A percentile compares a stretch with the other conserved stretches of the same genome.
These are phyloP conservation scores for Nicotiana tabacum DNA, from an alignment of 257 asterid species.

Conservation along the genomic window DNA sequence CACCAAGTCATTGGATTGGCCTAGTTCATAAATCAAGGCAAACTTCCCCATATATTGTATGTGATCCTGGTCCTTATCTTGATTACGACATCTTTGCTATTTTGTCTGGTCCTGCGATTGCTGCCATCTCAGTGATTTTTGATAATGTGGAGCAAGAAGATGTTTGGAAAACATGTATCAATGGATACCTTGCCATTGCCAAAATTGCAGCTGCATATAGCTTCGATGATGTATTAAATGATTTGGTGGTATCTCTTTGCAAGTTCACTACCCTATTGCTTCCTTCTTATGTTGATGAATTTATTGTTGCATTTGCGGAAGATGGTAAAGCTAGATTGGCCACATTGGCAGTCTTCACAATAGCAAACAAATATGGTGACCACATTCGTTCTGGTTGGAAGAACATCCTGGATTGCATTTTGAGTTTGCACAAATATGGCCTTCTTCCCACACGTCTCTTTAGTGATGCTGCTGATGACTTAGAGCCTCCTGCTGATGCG, in stretches of 20 bases:
- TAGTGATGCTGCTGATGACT: slow-evolving; percentile 68
- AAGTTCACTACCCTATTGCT: slow-evolving; percentile 65
- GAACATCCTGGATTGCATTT: slow-evolving; percentile 78
- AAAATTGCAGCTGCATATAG: slow-evolving; percentile 61
- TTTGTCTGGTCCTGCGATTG: slow-evolving; percentile 81
- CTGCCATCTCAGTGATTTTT: slow-evolving; percentile 84
- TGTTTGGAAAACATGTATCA: slow-evolving; percentile 56
- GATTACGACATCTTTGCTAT: slow-evolving; percentile 79
- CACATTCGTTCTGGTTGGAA: slow-evolving; percentile 81
- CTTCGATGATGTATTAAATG: slow-evolving; percentile 63
- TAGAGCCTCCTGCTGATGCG: slow-evolving; percentile 45
- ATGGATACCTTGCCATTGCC: slow-evolving; percentile 77
- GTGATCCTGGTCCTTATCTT: slow-evolving; percentile 56
- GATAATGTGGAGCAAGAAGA: slow-evolving; percentile 80
- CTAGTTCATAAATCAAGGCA: slow-evolving; percentile 65
- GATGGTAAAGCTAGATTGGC: slow-evolving; percentile 82
- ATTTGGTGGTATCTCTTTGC: slow-evolving; percentile 84
- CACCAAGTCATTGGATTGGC: slow-evolving; percentile 88
- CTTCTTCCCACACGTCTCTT: slow-evolving; percentile 90
- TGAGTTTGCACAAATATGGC: slow-evolving; percentile 75
- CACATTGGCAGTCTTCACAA: slow-evolving; percentile 71
- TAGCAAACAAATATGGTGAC: slow-evolving; percentile 77
- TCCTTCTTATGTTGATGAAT: slow-evolving; percentile 53
- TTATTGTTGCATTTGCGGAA: slow-evolving; percentile 64
- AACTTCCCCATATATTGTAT: slow-evolving; percentile 54